Conservation (phyloP, 208 protist species). For the Kentomonas sorsogonicus region DNA sequence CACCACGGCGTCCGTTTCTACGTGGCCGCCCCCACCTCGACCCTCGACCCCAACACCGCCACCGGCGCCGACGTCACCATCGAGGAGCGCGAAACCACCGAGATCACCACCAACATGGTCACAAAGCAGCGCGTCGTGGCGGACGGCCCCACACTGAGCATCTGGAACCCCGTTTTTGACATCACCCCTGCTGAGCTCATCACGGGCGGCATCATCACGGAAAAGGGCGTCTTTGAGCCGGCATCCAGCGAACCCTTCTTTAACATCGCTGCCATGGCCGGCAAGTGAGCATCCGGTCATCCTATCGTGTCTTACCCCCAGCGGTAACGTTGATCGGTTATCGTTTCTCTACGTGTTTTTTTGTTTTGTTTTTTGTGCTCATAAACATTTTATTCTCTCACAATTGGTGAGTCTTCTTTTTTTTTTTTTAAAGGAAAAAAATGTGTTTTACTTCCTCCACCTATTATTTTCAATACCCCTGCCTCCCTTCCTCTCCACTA, state of each 20-base stretch:
- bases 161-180: slow-evolving; percentile 97
- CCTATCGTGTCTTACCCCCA: not conserved
- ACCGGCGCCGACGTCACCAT: slow-evolving; percentile 85
- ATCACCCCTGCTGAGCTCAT: slow-evolving; percentile 94
- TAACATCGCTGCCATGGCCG: slow-evolving; percentile 39
- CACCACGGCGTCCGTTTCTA: slow-evolving; percentile 90
- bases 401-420: not conserved
- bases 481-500: too few relatives aligned
- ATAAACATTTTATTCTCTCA: not conserved
- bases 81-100: slow-evolving; percentile 85
- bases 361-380: not conserved
- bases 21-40: slow-evolving; percentile 89
- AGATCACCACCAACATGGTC: slow-evolving; percentile 87
- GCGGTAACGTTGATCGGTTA: not conserved
- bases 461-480: too few relatives aligned
- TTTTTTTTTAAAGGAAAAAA: too few relatives aligned
- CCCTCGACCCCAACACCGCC: slow-evolving; percentile 82
- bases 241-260: slow-evolving; percentile 34
- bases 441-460: too few relatives aligned
- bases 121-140: slow-evolving; percentile 82
- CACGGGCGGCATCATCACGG: slow-evolving; percentile 92
- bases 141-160: slow-evolving; percentile 61
- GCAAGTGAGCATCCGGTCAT: not conserved
- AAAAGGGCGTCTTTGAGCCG: slow-evolving; percentile 78
- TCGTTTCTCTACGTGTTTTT: not conserved